Conservation (phyloP, 805 yeast genomes). For the Metschnikowia shivogae region DNA sequence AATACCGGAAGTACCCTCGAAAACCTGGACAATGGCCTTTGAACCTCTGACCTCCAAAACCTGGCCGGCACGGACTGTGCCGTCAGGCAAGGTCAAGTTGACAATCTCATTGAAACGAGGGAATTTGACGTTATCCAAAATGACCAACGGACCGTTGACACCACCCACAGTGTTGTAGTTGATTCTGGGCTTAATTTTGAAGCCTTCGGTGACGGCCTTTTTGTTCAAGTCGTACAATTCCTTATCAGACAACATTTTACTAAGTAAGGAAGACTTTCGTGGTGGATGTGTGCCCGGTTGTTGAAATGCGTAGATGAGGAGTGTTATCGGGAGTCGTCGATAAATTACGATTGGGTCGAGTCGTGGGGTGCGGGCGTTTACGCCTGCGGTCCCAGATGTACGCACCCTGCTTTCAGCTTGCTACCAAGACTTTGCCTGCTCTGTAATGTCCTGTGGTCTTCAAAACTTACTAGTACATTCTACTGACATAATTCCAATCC, state of each 20-base stretch:
- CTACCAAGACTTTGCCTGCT: not conserved
- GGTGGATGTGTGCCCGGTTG: conserved; percentile 2
- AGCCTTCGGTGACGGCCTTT: conserved; percentile 87
- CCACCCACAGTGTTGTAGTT: conserved; percentile 97
- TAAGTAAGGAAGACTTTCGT: not conserved
- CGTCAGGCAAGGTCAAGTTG: conserved; percentile 94
- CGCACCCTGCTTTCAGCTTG: not conserved
- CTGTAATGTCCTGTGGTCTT: not conserved
- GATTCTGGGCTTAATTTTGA: conserved; percentile 84
- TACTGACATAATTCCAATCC: conserved; percentile 37
- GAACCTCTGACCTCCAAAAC: conserved; percentile 96
- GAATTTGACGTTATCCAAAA: conserved; percentile 45
- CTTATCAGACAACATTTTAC: conserved; percentile 35
- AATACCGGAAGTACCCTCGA: conserved; percentile 98
- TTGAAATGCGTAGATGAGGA: conserved; percentile 3
- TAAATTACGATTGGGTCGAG: conserved; percentile 13
- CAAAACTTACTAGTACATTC: conserved; percentile 15
- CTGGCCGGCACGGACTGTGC: conserved; percentile 92
- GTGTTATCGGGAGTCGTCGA: conserved; percentile 19
- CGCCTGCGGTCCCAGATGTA: not conserved
- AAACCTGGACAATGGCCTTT: conserved; percentile 97
- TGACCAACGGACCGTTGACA: conserved; percentile 97
- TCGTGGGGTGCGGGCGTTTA: not conserved
- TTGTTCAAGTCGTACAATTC: conserved; percentile 73
- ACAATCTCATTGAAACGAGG: conserved; percentile 93